phyloP scores from a whole-genome alignment of 305 asterid species.

The Fraxinus nigra region DNA sequence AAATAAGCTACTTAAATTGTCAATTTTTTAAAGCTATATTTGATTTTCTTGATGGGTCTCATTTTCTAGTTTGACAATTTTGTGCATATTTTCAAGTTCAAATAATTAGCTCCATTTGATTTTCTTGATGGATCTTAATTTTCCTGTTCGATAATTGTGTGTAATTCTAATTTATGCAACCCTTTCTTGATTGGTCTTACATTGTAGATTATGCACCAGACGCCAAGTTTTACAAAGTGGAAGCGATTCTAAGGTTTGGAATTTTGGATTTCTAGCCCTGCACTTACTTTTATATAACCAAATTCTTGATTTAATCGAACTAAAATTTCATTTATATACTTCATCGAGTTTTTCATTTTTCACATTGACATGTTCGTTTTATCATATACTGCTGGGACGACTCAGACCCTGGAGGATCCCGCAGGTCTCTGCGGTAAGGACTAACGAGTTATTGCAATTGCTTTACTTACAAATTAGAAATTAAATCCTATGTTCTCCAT shows the following conservation, averaged over 20 bases:
- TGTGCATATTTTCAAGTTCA: neutral
- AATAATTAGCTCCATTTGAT: neutral
- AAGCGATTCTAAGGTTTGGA: constrained; percentile 79
- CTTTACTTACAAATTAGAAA: neutral
- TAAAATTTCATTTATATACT: neutral
- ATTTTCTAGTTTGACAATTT: neutral
- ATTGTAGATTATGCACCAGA: constrained; percentile 61
- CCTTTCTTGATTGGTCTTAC: constrained; percentile 26
- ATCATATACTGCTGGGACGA: constrained; percentile 26
- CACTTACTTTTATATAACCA: neutral
- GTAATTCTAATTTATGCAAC: constrained; percentile 7
- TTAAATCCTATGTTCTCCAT: neutral
- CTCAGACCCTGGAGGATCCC: constrained; percentile 88
- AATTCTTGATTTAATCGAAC: neutral
- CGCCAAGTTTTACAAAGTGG: constrained; percentile 82
- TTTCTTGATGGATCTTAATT: neutral
- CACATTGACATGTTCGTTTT: constrained; percentile 1
- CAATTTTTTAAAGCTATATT: neutral
- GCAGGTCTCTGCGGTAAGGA: constrained; percentile 85
- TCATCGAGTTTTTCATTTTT: constrained; percentile 2
- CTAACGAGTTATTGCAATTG: constrained; percentile 10
- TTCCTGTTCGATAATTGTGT: neutral
- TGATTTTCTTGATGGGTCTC: neutral
- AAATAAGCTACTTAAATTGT: neutral
- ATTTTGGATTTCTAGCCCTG: neutral